A percentile compares a stretch with the other conserved stretches of the same genome.
phyloP scores from a whole-genome alignment of 192 early-diverging fungal species.

The Entrophospora sp. region DNA sequence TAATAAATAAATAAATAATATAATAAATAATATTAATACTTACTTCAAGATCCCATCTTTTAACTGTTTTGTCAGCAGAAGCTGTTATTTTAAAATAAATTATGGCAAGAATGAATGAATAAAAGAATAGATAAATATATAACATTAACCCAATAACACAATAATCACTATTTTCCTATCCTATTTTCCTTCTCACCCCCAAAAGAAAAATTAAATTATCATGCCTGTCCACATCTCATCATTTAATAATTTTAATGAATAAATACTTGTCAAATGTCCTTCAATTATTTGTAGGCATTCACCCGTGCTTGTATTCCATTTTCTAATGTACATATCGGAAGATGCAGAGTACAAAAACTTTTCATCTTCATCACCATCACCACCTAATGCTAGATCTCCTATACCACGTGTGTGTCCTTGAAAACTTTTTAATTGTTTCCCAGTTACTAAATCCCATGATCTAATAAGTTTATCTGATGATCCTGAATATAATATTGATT shows the following conservation, averaged over 20 bases:
- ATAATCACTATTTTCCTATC: no score
- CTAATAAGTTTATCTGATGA: conserved; percentile 78
- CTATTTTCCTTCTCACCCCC: no score
- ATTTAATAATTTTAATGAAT: conserved; percentile 50
- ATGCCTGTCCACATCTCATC: conserved; percentile 74
- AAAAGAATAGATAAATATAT: no score
- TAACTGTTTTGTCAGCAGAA: conserved; percentile 86
- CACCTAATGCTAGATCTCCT: conserved; percentile 47
- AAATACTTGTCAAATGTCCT: conserved; percentile 79
- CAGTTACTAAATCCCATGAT: conserved; percentile 62
- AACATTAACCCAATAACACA: no score
- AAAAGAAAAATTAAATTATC: no score
- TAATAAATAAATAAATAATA: no score
- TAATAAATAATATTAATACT: background rate
- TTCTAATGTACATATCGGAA: conserved; percentile 55
- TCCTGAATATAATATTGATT: conserved; percentile 50
- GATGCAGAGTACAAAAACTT: conserved; percentile 50
- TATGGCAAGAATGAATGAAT: background rate
- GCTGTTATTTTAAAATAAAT: conserved; percentile 30
- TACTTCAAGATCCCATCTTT: conserved; percentile 79
- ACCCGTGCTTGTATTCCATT: conserved; percentile 49
- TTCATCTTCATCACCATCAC: conserved; percentile 35
- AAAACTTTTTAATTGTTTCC: conserved; percentile 32
- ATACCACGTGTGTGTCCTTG: conserved; percentile 44
- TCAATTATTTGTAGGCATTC: conserved; percentile 37